These are phyloP conservation scores for Trichocladium antarcticum DNA, from an alignment of 495 filamentous ascomycete genomes.

Conservation along the genomic window DNA sequence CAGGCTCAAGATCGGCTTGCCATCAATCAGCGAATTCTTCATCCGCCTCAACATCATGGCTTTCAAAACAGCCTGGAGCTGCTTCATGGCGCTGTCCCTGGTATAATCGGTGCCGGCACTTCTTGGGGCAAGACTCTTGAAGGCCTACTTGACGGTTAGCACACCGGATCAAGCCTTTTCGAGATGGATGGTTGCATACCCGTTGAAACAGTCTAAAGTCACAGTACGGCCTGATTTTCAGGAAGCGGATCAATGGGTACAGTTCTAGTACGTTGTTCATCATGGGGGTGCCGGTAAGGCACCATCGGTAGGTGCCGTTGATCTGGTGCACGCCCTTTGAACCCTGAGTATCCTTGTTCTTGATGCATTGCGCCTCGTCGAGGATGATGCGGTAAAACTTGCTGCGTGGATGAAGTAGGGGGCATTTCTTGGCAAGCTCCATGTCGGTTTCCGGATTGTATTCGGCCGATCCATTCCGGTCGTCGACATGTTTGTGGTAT, in stretches of 20 bases:
- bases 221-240: constrained; percentile 72
- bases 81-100: constrained; percentile 47
- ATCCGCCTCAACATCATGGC: constrained; percentile 78
- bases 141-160: constrained; percentile 20
- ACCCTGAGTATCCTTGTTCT: constrained; percentile 63
- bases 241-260: constrained; percentile 72
- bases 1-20: constrained; percentile 66
- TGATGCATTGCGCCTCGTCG: constrained; percentile 91
- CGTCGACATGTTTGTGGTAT: constrained; percentile 14
- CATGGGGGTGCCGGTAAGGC: constrained; percentile 89
- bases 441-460: constrained; percentile 15
- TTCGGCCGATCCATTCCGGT: constrained; percentile 6
- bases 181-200: constrained; percentile 21
- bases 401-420: constrained; percentile 52
- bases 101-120: constrained; percentile 19
- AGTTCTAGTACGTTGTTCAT: constrained; percentile 80
- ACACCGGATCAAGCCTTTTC: too few relatives aligned
- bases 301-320: constrained; percentile 58
- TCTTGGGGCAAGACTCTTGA: constrained; percentile 26
- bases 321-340: constrained; percentile 53
- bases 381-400: constrained; percentile 79
- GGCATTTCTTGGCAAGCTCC: constrained; percentile 34
- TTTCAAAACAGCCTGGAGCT: constrained; percentile 70
- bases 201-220: constrained; percentile 47
- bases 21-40: constrained; percentile 75